These are phyloP conservation scores for Tolypocladium amazonense DNA, from an alignment of 2,329 filamentous ascomycete genomes.

Conservation along the genomic window DNA sequence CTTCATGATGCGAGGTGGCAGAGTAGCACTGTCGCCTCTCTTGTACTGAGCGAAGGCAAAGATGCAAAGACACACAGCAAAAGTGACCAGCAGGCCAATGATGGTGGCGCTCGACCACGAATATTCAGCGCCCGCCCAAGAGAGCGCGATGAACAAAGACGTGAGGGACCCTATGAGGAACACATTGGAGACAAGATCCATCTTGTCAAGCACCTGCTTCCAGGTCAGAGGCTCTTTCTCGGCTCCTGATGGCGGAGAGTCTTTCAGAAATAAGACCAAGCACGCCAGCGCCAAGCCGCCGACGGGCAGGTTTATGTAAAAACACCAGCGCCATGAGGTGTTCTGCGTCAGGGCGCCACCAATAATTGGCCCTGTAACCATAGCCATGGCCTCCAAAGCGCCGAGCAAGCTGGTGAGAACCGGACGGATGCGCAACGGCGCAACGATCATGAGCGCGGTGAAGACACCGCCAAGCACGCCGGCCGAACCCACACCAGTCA, in stretches of 20 bases:
- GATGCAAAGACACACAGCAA: background rate
- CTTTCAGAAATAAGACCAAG: background rate
- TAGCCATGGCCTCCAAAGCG: background rate
- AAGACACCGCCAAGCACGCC: background rate
- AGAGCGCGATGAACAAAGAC: constrained; percentile 34
- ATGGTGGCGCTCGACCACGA: constrained; percentile 15
- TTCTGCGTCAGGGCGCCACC: background rate
- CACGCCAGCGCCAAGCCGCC: background rate
- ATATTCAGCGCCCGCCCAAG: constrained; percentile 30
- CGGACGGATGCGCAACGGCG: background rate
- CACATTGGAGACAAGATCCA: background rate
- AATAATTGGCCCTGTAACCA: background rate
- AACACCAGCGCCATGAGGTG: background rate
- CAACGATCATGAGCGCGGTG: background rate
- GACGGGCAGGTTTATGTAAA: background rate
- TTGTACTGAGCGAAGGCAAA: background rate
- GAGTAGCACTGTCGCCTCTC: constrained; percentile 4
- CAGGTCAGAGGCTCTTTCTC: background rate
- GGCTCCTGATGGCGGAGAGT: background rate
- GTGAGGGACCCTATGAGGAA: constrained; percentile 17
- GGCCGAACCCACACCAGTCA: background rate
- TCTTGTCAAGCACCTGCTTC: background rate
- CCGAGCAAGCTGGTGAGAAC: background rate
- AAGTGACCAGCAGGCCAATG: constrained; percentile 20
- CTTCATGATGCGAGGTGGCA: constrained; percentile 29